phyloP scores from a whole-genome alignment of 768 basidiomycete species.

The Lentinus tigrinus region DNA sequence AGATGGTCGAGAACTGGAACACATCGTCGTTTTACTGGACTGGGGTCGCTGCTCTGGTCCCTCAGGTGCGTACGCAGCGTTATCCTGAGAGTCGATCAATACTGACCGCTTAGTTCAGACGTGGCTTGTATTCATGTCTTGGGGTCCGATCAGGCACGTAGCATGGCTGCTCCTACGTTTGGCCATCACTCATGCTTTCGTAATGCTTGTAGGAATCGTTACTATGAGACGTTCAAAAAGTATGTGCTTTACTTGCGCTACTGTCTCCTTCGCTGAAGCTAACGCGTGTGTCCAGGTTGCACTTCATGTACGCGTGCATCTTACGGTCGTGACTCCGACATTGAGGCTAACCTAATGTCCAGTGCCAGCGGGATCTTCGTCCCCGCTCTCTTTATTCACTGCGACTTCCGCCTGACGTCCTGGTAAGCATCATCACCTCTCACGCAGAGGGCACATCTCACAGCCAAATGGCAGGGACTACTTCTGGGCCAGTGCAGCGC shows the following conservation, averaged over 20 bases:
- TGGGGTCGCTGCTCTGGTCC: constrained; percentile 34
- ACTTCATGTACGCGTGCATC: too few relatives aligned
- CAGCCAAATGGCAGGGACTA: constrained; percentile 18
- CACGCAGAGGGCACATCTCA: neutral
- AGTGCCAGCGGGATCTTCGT: constrained; percentile 35
- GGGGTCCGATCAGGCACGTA: constrained; percentile 23
- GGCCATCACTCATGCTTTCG: too few relatives aligned
- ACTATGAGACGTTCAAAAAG: constrained; percentile 37
- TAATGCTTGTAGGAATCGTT: constrained; percentile 21
- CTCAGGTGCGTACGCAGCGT: constrained; percentile 11
- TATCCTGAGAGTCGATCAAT: too few relatives aligned
- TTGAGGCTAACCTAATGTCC: neutral
- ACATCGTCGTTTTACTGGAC: constrained; percentile 30
- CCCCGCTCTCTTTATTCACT: constrained; percentile 32
- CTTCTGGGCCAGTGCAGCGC: constrained; percentile 31
- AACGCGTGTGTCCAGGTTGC: too few relatives aligned
- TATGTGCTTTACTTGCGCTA: neutral
- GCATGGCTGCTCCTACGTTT: too few relatives aligned
- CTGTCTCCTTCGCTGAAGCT: neutral
- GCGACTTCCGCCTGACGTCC: constrained; percentile 30
- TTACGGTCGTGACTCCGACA: neutral
- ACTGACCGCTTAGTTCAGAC: constrained; percentile 3
- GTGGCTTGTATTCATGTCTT: constrained; percentile 30
- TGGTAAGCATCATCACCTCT: constrained; percentile 16
- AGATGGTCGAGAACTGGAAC: constrained; percentile 22